Evolutionary conservation across 306 rosid genomes (phyloP).

Genomic region (Abrus pulchellus): DNA sequence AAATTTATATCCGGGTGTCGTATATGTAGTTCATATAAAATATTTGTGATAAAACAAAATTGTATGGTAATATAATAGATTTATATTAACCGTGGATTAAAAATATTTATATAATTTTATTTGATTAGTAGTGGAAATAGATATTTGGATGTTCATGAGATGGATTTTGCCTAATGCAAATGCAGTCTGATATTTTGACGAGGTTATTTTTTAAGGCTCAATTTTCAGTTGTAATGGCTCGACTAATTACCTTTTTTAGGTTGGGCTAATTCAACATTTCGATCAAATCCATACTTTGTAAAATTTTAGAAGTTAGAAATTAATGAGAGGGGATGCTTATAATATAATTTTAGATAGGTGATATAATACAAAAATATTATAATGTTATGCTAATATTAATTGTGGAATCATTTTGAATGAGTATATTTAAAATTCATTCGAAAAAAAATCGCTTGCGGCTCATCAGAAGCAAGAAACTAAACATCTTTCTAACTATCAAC

Average conservation of each 20-base stretch:
- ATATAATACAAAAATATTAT: too few species aligned
- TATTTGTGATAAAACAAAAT: not conserved
- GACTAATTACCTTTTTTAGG: not conserved
- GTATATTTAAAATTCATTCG: too few species aligned
- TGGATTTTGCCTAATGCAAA: not conserved
- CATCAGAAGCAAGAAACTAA: too few species aligned
- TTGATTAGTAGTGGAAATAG: not conserved
- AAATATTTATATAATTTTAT: not conserved
- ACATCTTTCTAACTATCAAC: too few species aligned
- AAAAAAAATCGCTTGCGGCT: too few species aligned
- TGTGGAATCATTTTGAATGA: too few species aligned
- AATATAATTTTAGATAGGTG: too few species aligned
- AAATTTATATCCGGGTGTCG: not conserved
- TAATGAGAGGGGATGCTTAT: too few species aligned
- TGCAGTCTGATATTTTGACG: not conserved
- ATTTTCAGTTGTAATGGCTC: not conserved
- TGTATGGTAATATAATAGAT: not conserved
- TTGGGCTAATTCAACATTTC: not conserved
- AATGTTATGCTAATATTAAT: too few species aligned
- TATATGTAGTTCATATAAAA: too few species aligned
- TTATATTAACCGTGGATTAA: not conserved
- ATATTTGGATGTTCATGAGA: not conserved
- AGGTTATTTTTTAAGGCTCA: not conserved
- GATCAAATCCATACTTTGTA: not conserved
- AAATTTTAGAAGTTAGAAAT: too few species aligned